A percentile compares a stretch with the other conserved stretches of the same genome.
These are phyloP conservation scores for Tubosaeta sp. DNA, from an alignment of 768 basidiomycete species.

Conservation along the genomic window DNA sequence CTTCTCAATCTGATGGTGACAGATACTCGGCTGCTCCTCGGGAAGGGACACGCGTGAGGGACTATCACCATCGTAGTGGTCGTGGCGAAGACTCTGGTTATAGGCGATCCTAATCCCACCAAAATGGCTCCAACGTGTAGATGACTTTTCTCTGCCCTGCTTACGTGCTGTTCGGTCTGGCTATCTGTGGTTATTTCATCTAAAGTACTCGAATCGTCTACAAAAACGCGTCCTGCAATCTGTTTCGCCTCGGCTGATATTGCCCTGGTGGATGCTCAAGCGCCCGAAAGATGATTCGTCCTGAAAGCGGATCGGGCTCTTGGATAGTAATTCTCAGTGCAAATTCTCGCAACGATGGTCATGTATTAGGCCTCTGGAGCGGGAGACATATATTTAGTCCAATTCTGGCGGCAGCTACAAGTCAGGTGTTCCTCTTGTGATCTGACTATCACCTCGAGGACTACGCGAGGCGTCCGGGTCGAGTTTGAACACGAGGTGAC, in stretches of 20 bases:
- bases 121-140: slow-evolving; percentile 5
- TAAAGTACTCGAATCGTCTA: slow-evolving; percentile 9
- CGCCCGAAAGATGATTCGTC: background rate
- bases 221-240: background rate
- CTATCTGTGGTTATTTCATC: slow-evolving; percentile 1
- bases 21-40: slow-evolving; percentile 44
- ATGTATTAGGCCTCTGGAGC: too few relatives aligned
- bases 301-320: slow-evolving; percentile 4
- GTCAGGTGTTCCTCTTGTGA: too few relatives aligned
- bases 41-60: slow-evolving; percentile 32
- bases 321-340: background rate
- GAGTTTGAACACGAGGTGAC: too few relatives aligned
- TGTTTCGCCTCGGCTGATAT: slow-evolving; percentile 6
- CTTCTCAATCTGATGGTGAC: slow-evolving; percentile 36
- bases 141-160: slow-evolving; percentile 4
- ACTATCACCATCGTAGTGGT: slow-evolving; percentile 37
- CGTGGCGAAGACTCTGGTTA: slow-evolving; percentile 30
- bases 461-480: too few relatives aligned
- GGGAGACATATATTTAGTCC: too few relatives aligned
- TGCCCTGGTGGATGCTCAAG: background rate
- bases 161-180: background rate
- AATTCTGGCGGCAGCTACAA: too few relatives aligned
- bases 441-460: too few relatives aligned
- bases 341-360: background rate
- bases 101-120: slow-evolving; percentile 22